Conservation (phyloP, 2,329 filamentous ascomycete genomes). For the Periconia sp. region DNA sequence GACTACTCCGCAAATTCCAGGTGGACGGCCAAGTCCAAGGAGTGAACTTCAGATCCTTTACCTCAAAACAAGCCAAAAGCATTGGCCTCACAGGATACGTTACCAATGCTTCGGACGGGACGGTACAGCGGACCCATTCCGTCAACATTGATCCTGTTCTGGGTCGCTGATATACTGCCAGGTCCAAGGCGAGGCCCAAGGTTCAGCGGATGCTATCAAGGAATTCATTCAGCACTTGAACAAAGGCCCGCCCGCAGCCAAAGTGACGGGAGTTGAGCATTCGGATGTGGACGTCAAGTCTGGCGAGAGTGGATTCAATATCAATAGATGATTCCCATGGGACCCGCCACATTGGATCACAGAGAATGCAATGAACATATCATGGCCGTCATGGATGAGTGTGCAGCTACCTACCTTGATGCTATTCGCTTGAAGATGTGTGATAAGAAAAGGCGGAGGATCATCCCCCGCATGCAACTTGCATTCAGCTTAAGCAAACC, state of each 20-base stretch:
- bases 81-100: conserved; percentile 51
- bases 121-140: conserved; percentile 29
- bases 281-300: conserved; percentile 66
- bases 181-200: conserved; percentile 91
- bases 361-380: background rate
- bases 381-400: background rate
- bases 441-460: no score
- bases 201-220: conserved; percentile 63
- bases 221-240: conserved; percentile 75
- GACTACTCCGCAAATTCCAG: background rate
- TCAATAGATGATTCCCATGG: no score
- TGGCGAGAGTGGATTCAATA: conserved; percentile 66
- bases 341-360: background rate
- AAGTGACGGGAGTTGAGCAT: conserved; percentile 73
- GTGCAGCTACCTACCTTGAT: no score
- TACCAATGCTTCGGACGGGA: conserved; percentile 50
- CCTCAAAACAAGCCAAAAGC: conserved; percentile 46
- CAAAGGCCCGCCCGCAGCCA: conserved; percentile 70
- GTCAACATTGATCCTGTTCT: no score
- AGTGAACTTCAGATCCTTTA: conserved; percentile 53
- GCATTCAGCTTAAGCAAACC: background rate
- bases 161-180: conserved; percentile 39
- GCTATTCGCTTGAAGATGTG: no score
- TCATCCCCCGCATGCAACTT: background rate
- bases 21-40: conserved; percentile 50